A percentile compares a stretch with the other conserved stretches of the same genome.
Conservation (phyloP, 2,329 filamentous ascomycete species). For the Aspergillus sp. region DNA sequence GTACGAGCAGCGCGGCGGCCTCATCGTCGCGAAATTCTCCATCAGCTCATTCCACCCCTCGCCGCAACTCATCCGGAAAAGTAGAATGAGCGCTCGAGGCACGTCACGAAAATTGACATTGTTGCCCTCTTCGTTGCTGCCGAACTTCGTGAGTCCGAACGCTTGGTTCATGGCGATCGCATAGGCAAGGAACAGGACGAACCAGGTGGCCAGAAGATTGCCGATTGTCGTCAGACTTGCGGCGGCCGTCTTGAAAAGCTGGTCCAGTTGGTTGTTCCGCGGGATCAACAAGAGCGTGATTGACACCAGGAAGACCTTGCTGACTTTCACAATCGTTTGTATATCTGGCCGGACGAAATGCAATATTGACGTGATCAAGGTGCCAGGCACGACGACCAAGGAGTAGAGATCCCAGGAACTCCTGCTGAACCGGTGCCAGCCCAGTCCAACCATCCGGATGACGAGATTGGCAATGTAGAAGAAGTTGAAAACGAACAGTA, state of each 20-base stretch:
- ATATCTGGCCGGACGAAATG: slow-evolving; percentile 52
- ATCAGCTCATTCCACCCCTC: slow-evolving; percentile 96
- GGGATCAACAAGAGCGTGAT: slow-evolving; percentile 87
- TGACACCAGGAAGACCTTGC: slow-evolving; percentile 90
- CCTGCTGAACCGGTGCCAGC: slow-evolving; percentile 82
- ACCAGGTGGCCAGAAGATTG: slow-evolving; percentile 92
- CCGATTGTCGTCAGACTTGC: slow-evolving; percentile 84
- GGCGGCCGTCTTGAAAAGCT: slow-evolving; percentile 96
- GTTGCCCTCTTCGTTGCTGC: slow-evolving; percentile 53
- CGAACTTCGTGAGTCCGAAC: slow-evolving; percentile 89
- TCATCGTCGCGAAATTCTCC: slow-evolving; percentile 83
- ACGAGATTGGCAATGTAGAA: slow-evolving; percentile 75
- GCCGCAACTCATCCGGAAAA: slow-evolving; percentile 87
- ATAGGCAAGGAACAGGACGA: slow-evolving; percentile 91
- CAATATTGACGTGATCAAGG: slow-evolving; percentile 74
- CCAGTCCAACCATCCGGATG: slow-evolving; percentile 77
- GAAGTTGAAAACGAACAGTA: slow-evolving; percentile 75
- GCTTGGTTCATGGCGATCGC: slow-evolving; percentile 94
- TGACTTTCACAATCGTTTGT: slow-evolving; percentile 64
- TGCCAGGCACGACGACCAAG: slow-evolving; percentile 66
- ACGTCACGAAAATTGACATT: slow-evolving; percentile 92
- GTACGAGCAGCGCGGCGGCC: slow-evolving; percentile 71
- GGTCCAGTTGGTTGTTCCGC: slow-evolving; percentile 91
- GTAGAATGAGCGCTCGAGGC: slow-evolving; percentile 82
- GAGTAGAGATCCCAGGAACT: slow-evolving; percentile 97